Percentiles rank a stretch among this genome's conserved stretches.
Evolutionary conservation across 805 yeast species (phyloP).

Genomic region (Saturnispora quitensis): DNA sequence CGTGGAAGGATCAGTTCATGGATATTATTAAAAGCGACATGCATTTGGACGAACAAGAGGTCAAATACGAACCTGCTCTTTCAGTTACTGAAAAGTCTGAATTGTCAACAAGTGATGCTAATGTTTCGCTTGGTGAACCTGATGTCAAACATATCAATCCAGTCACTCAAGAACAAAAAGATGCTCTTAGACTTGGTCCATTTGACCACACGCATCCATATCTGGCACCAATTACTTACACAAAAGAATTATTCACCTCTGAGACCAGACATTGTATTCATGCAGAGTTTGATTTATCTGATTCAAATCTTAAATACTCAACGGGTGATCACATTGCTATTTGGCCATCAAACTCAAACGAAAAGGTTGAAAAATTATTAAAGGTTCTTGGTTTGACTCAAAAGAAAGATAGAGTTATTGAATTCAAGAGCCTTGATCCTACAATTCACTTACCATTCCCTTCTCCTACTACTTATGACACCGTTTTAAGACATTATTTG

Average conservation of each 20-base stretch:
- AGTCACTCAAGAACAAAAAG: slow-evolving; percentile 15
- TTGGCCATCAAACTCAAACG: slow-evolving; percentile 75
- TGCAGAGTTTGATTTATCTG: slow-evolving; percentile 61
- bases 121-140: slow-evolving; percentile 80
- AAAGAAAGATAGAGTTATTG: slow-evolving; percentile 44
- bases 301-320: slow-evolving; percentile 64
- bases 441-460: slow-evolving; percentile 56
- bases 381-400: slow-evolving; percentile 47
- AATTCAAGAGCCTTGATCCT: slow-evolving; percentile 62
- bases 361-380: slow-evolving; percentile 55
- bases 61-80: slow-evolving; percentile 52
- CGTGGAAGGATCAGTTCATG: slow-evolving; percentile 83
- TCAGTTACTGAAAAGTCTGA: slow-evolving; percentile 24
- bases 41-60: slow-evolving; percentile 6
- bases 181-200: slow-evolving; percentile 16
- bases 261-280: slow-evolving; percentile 69
- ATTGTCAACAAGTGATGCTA: slow-evolving; percentile 1
- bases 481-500: slow-evolving; percentile 68
- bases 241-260: slow-evolving; percentile 52
- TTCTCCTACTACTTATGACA: slow-evolving; percentile 69
- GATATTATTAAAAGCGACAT: slow-evolving; percentile 25
- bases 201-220: slow-evolving; percentile 41
- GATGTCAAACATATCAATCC: slow-evolving; percentile 39
- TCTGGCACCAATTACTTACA: slow-evolving; percentile 46
- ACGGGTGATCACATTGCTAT: slow-evolving; percentile 94